Percentiles rank a stretch among this genome's conserved stretches.
Evolutionary conservation across 2,329 filamentous ascomycete genomes (phyloP).

Genomic region (Thyridium curvatum): DNA sequence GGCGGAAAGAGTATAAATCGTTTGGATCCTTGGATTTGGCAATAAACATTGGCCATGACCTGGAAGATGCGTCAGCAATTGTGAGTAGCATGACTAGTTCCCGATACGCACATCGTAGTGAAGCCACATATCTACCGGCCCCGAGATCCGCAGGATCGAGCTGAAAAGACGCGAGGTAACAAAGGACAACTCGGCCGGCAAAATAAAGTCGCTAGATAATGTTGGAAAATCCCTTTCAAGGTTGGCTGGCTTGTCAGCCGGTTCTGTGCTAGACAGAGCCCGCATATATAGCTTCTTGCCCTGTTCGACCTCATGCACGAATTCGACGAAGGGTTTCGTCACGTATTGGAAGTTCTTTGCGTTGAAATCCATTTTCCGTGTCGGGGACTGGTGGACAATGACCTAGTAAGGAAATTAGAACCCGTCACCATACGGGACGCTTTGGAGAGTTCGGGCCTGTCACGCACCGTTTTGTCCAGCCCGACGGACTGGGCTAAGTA

Average conservation of each 20-base stretch:
- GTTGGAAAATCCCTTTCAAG: conserved; percentile 65
- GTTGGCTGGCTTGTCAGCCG: conserved; percentile 63
- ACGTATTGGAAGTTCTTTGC: conserved; percentile 77
- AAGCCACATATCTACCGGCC: conserved; percentile 79
- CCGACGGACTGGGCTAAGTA: conserved; percentile 62
- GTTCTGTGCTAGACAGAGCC: conserved; percentile 63
- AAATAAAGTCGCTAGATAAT: conserved; percentile 61
- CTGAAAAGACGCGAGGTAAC: conserved; percentile 64
- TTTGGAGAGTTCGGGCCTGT: not conserved
- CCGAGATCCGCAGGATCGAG: conserved; percentile 73
- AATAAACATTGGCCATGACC: conserved; percentile 84
- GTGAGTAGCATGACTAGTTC: not conserved
- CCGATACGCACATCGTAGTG: conserved; percentile 66
- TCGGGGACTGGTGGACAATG: conserved; percentile 64
- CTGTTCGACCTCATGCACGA: conserved; percentile 52
- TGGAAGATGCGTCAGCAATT: conserved; percentile 19
- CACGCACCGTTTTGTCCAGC: conserved; percentile 48
- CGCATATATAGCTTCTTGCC: conserved; percentile 71
- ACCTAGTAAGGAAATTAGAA: conserved; percentile 37
- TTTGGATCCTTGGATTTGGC: conserved; percentile 70
- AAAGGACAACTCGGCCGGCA: conserved; percentile 56
- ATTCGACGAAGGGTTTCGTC: conserved; percentile 59
- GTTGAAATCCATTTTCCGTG: conserved; percentile 70
- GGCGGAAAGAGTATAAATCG: conserved; percentile 74
- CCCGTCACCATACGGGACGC: not conserved